phyloP scores from a whole-genome alignment of 352 stramenopile genomes.

The Phytophthora brassicae region DNA sequence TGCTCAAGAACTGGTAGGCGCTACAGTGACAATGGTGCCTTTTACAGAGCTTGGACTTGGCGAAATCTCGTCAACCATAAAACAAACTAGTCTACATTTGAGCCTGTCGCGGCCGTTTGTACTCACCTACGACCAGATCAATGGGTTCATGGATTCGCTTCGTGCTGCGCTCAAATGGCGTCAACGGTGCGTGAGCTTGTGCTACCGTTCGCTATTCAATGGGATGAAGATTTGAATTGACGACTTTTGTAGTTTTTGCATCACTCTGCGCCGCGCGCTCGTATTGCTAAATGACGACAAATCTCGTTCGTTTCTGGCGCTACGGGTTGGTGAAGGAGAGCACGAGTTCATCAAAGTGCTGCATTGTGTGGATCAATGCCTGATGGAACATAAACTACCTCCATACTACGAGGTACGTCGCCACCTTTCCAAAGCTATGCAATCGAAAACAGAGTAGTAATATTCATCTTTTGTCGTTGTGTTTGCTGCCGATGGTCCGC shows the following conservation, averaged over 20 bases:
- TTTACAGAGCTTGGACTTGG: conserved; percentile 26
- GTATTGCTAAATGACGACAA: conserved; percentile 76
- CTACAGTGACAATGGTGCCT: conserved; percentile 35
- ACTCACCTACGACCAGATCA: conserved; percentile 70
- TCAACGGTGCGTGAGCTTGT: conserved; percentile 40
- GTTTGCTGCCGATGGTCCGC: conserved; percentile 44
- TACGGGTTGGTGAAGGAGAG: conserved; percentile 45
- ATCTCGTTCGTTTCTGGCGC: conserved; percentile 72
- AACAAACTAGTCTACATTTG: conserved; percentile 44
- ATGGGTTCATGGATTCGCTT: conserved; percentile 64
- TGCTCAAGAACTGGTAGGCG: conserved; percentile 34
- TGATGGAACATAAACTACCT: conserved; percentile 46
- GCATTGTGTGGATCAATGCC: conserved; percentile 63
- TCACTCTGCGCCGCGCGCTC: conserved; percentile 40
- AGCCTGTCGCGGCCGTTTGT: conserved; percentile 81
- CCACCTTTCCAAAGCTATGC: not conserved
- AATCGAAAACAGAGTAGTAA: conserved; percentile 14
- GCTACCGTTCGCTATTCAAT: not conserved
- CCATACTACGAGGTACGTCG: conserved; percentile 66
- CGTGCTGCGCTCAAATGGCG: conserved; percentile 71
- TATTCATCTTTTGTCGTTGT: conserved; percentile 39
- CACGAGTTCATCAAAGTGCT: conserved; percentile 43
- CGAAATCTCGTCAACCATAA: conserved; percentile 2
- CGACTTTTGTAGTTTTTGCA: conserved; percentile 38
- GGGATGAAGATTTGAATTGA: not conserved